Evolutionary conservation across 306 rosid species (phyloP), one percentile per base, ranked within the genome.

Genomic region (Canavalia ensiformis): DNA sequence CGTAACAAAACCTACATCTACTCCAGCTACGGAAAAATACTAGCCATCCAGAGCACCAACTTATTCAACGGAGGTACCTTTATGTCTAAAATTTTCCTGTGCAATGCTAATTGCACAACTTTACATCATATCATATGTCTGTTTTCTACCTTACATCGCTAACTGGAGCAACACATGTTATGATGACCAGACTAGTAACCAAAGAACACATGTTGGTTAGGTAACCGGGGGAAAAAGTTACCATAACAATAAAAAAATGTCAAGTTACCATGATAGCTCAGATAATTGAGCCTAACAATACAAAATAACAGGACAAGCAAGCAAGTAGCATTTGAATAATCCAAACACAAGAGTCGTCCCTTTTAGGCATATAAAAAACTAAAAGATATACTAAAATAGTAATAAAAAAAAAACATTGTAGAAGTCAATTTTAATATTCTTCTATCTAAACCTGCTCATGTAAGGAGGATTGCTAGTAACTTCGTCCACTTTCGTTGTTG

Each of bases 241-340:
- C 41, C 58, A 30, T 2, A 2, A 55, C 30, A 39, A 18, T 9
- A 45, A 60, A 37, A 39, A 62, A 5, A 25, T 25, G 5, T 64
- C 41, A 35, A 64, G 64, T 11, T 50, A 25, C 31, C 31, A 52
- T 7, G 46, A 65, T 8, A 77, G 65, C 44, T 66, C 28, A 52
- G 50, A 28, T 1, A 41, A 34, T 31, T 1, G 39, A 46, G 39
- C 55, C 45, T n/a, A 64, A 44, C 34, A 29, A 45, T 3, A 62
- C 64, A 72, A 8, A 68, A 79, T 28, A 71, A 60, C 34, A 51
- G 29, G 56, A 79, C 33, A 11, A 34, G 62, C 68, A 44, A 57
- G 35, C 44, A 67, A 13, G 47, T 13, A 64, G 8, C 44, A 35
- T 62, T 62, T 2, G 9, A 33, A 62, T 12, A 34, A 65, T 65